Base-by-base conservation (phyloP, 1,284 basidiomycete species). In the Puccinia novopanici region DNA sequence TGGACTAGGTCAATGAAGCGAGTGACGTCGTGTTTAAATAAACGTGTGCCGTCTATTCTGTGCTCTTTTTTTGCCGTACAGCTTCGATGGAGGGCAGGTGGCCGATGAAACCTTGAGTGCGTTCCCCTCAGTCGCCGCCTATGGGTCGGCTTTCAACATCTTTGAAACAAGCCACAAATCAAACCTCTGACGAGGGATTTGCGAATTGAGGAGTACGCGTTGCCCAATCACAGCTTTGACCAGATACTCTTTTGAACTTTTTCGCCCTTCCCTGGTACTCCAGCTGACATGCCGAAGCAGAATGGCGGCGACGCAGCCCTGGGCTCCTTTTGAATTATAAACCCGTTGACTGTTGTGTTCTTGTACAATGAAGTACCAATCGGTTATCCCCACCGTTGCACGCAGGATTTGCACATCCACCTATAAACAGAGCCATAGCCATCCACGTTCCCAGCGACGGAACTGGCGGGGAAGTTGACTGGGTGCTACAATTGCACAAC, bases 111-210 rank as follows among this genome's bases (percentile, higher is more conserved):
- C 59, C 8, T 37, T 34, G 59, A 37, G 27, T n/a, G 13, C 19
- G 19, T 42, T 42, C 61, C 61, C 61, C 61, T 63, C 61, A 45
- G 34, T 42, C 22, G 15, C 15, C 4, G 3, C 67, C 13, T 52
- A 24, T 37, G 40, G 45, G 48, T 50, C 40, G 40, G n/a, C 65
- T 70, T 50, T 6, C 40, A 37, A 8, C n/a, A 27, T 5, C 10
- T 48, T 70, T 70, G 45, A 70, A 70, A 52, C 67, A 52, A 24
- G 67, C 67, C 67, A n/a, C 67, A 70, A 70, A 12, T 10, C 24
- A 24, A 68, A 24, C 13, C 37, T 70, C 12, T 13, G 40, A 24
- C 45, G 24, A 45, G 37, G 42, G 22, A 70, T 24, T 15, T 10
- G 30, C 30, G 27, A 5, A 30, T 59, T 59, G 4, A 34, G 34